These are phyloP conservation scores for Pseudopyricularia javanii DNA, from an alignment of 2,329 filamentous ascomycete genomes.

Conservation along the genomic window DNA sequence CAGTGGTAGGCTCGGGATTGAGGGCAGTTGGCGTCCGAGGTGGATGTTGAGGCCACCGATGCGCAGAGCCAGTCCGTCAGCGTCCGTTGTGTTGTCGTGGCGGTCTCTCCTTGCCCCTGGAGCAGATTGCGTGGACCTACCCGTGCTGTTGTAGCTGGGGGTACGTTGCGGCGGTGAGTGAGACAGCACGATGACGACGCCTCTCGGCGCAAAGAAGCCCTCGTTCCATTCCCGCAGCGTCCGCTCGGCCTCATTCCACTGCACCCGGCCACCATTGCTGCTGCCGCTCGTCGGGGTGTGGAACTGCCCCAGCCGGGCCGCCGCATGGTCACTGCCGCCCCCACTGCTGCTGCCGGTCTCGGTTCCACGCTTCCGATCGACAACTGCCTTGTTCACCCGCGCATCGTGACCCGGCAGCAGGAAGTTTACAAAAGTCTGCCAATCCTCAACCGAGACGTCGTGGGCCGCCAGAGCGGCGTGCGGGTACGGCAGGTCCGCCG, in stretches of 20 bases:
- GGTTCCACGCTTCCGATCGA: constrained; percentile 34
- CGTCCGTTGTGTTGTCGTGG: not conserved
- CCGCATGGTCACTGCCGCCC: constrained; percentile 16
- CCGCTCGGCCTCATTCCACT: constrained; percentile 19
- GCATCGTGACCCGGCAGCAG: constrained; percentile 36
- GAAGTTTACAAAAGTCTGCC: constrained; percentile 46
- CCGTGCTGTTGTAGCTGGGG: constrained; percentile 8
- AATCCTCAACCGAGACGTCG: constrained; percentile 39
- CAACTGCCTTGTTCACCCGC: constrained; percentile 29
- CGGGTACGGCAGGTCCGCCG: constrained; percentile 31
- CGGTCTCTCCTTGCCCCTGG: not conserved
- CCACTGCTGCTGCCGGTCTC: constrained; percentile 19
- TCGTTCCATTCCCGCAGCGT: constrained; percentile 43
- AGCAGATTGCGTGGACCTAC: not conserved
- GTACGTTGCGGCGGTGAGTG: constrained; percentile 4
- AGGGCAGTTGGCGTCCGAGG: constrained; percentile 12
- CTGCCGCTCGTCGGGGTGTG: constrained; percentile 9
- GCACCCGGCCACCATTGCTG: constrained; percentile 4
- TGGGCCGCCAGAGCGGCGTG: constrained; percentile 19
- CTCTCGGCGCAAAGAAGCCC: constrained; percentile 40
- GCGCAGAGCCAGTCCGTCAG: constrained; percentile 11
- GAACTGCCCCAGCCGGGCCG: constrained; percentile 28
- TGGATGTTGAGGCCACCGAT: constrained; percentile 24
- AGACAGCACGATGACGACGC: constrained; percentile 27
- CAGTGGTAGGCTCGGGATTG: constrained; percentile 6